Base-by-base conservation (phyloP, 768 basidiomycete genomes). In the Pulveroboletus sp. region DNA sequence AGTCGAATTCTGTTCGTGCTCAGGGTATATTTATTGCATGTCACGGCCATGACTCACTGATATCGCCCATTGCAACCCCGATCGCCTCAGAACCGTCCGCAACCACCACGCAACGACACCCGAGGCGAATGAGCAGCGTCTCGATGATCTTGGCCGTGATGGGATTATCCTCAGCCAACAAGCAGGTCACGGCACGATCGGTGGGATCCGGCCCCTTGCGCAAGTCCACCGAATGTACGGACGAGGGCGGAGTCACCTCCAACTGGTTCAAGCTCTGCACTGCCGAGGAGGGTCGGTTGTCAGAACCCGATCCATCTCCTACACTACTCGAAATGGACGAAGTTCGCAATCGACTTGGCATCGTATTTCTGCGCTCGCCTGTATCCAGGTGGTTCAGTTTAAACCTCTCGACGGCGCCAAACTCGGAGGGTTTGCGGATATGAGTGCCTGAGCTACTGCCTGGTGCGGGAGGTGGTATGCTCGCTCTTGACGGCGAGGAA, bases 91-190 rank as follows among this genome's bases (percentile, higher is more conserved):
- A 92, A 8, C 96, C 96, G 70, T 98, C 93, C 36, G 92, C 82
- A 16, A 97, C 96, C 9, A 97, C 89, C 10, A 97, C 86, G 66
- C 91, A 93, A 16, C 94, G 86, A 68, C 95, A 98, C 2, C 96
- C 96, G 52, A 98, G 80, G 30, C 94, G 85, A 53, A 91, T 88
- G 40, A 99, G 79, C 38, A 98, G 70, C 2, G 94, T 98, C 68
- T 97, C 93, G 42, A 97, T 85, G 42, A 99, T 97, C 74, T 98
- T 97, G 27, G 90, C 89, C 0, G 93, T 95, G 56, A 98, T 97
- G 2, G 96, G 96, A 62, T 99, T 98, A 60, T 98, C 93, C 67
- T 98, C 96, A 1, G 95, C 96, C 30, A 99, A 77, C 23, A 99
- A 68, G 62, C 92, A 93, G 34, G 93, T 96, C 46, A 98, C 85